These are phyloP conservation scores for Jimgerdemannia flammicorona DNA, from an alignment of 192 early-diverging fungal species.

Conservation along the genomic window DNA sequence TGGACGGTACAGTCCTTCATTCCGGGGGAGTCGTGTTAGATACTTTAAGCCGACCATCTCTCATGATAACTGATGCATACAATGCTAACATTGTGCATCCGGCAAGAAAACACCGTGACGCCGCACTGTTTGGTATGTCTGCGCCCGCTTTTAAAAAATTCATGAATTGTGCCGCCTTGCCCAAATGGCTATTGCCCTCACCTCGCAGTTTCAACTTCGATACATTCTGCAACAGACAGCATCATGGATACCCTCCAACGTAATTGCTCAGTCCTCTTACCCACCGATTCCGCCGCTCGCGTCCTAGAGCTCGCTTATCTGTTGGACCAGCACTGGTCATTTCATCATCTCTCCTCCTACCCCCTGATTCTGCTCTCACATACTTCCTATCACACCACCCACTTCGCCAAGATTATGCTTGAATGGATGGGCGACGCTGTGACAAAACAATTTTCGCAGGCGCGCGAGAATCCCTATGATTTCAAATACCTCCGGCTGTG, in stretches of 20 bases:
- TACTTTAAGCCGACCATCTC: constrained; percentile 72
- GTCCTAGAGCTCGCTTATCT: constrained; percentile 88
- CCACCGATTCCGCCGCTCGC: constrained; percentile 84
- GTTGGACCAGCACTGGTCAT: constrained; percentile 84
- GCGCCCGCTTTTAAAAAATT: neutral
- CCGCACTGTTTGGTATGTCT: constrained; percentile 65
- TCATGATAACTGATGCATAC: constrained; percentile 92
- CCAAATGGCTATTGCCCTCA: neutral
- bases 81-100: constrained; percentile 68
- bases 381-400: constrained; percentile 68
- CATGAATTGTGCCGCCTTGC: too few relatives aligned
- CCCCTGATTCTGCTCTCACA: constrained; percentile 79
- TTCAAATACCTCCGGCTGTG: constrained; percentile 74
- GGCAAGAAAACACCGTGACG: constrained; percentile 69
- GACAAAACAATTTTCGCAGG: constrained; percentile 62
- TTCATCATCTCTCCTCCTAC: constrained; percentile 46
- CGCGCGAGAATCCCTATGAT: constrained; percentile 84
- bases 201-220: neutral
- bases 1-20: constrained; percentile 67
- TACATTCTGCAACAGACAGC: constrained; percentile 42
- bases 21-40: constrained; percentile 59
- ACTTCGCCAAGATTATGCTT: constrained; percentile 85
- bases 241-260: constrained; percentile 56
- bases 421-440: constrained; percentile 95
- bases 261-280: constrained; percentile 82